Percentiles rank a stretch among this genome's conserved stretches.
Evolutionary conservation across 768 basidiomycete genomes (phyloP).

Genomic region (Hericium erinaceus): DNA sequence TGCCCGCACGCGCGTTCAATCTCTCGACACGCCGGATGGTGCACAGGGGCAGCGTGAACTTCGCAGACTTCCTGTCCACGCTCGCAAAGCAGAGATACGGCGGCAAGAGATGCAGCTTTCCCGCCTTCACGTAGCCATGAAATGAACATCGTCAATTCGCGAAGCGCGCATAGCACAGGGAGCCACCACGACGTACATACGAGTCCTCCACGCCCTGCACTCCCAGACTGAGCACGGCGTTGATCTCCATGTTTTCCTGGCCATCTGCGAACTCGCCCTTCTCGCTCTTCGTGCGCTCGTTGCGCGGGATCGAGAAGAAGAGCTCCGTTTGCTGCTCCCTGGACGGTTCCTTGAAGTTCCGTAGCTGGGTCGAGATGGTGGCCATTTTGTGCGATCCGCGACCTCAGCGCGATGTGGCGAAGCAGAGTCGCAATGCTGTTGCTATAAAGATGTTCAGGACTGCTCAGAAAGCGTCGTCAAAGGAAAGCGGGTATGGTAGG

Average conservation of each 20-base stretch:
- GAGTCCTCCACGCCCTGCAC: conserved; percentile 81
- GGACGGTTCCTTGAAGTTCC: conserved; percentile 87
- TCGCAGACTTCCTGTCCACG: conserved; percentile 84
- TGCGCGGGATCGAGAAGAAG: conserved; percentile 77
- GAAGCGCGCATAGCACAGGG: not conserved
- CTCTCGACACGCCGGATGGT: conserved; percentile 91
- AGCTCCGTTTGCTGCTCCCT: conserved; percentile 78
- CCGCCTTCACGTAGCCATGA: conserved; percentile 45
- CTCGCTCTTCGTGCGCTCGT: conserved; percentile 14
- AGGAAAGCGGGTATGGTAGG: too few relatives aligned
- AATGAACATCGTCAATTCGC: not conserved
- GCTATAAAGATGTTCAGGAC: too few relatives aligned
- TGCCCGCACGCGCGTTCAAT: conserved; percentile 86
- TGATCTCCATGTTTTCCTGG: conserved; percentile 75
- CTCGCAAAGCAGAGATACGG: conserved; percentile 89
- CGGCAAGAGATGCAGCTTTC: conserved; percentile 80
- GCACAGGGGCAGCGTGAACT: conserved; percentile 85
- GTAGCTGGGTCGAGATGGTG: conserved; percentile 78
- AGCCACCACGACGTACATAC: conserved; percentile 43
- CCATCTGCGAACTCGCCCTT: conserved; percentile 26
- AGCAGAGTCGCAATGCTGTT: not conserved
- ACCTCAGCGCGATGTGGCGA: not conserved
- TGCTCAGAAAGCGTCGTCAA: too few relatives aligned
- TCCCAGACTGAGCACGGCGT: conserved; percentile 75
- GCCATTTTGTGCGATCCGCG: conserved; percentile 42